Evolutionary conservation across 805 yeast genomes (phyloP).

Genomic region (Candida nemodendra): DNA sequence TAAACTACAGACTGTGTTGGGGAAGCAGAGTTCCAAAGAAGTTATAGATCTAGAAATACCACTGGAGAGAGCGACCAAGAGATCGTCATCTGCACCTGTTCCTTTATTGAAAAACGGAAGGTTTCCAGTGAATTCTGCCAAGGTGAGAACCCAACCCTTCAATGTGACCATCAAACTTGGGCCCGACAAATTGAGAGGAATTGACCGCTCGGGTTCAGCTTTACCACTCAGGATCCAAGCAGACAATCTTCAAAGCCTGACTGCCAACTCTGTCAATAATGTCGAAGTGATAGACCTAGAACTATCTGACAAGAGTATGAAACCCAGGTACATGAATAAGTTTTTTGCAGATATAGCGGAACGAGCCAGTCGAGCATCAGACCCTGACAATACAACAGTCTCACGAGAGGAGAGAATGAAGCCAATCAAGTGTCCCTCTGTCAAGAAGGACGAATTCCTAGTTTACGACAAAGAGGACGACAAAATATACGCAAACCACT

Average conservation of each 20-base stretch:
- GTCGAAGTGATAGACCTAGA: slow-evolving; percentile 5
- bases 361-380: slow-evolving; percentile 26
- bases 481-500: not conserved
- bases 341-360: slow-evolving; percentile 42
- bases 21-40: not conserved
- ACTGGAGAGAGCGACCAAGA: not conserved
- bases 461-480: slow-evolving; percentile 28
- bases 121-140: slow-evolving; percentile 14
- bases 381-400: not conserved
- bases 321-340: slow-evolving; percentile 11
- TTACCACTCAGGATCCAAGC: no score
- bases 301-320: slow-evolving; percentile 9
- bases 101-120: slow-evolving; percentile 14
- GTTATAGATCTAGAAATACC: not conserved
- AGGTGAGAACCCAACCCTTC: slow-evolving; percentile 9
- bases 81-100: slow-evolving; percentile 5
- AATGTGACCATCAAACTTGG: slow-evolving; percentile 16
- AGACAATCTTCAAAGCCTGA: slow-evolving; percentile 10
- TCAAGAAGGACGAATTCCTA: slow-evolving; percentile 35
- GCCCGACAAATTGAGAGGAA: slow-evolving; percentile 9
- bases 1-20: not conserved
- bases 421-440: slow-evolving; percentile 33
- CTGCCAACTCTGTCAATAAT: not conserved
- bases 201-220: no score
- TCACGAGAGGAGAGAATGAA: slow-evolving; percentile 34